Evolutionary conservation across 1,284 basidiomycete genomes (phyloP), one percentile per base, ranked within the genome.

Genomic region (Irpex sp.): DNA sequence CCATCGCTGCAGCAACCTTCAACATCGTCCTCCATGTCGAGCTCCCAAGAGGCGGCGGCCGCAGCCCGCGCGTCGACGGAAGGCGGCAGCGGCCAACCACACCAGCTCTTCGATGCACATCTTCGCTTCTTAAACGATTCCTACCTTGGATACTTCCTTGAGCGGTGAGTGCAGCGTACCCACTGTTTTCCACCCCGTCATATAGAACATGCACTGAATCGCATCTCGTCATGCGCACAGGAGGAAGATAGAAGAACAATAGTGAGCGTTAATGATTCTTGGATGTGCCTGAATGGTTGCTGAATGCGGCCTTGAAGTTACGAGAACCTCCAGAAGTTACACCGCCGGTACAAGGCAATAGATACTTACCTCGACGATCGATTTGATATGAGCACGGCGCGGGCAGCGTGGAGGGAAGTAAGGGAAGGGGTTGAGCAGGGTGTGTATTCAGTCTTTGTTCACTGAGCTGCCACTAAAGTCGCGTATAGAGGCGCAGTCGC

Each of bases 351-450:
- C 65, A 86, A 85, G 72, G 80, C 85, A 34, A 81, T 87, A 40
- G 93, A 96, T 74, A 74, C 76, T 37, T 84, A 80, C 64, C 75
- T 89, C 40, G 88, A 91, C 70, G 85, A 88, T 72, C 84, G 69
- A 58, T 69, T 60, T 65, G 84, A 64, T 77, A 77, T 56, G 86
- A 91, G 57, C 74, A 58, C 73, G 5, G 68, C 88, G 1, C 81
- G 93, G 62, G 80, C 80, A 64, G 92, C 87, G 15, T 96, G 94
- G 94, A 75, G 77, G 13, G 94, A 96, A 74, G 84, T 95, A 11
- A 81, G 91, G 58, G 94, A 96, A 70, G 93, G 90, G 71, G 78
- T 93, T 31, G 91, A 93, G 71, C 80, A 91, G 81, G 91, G 91
- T 88, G 64, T 60, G 80, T 71, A n/a, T 15, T 54, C 26, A 9